Evolutionary conservation across 805 yeast species (phyloP), one percentile per base, ranked within the genome.

Genomic region (Wickerhamiella domercqiae): DNA sequence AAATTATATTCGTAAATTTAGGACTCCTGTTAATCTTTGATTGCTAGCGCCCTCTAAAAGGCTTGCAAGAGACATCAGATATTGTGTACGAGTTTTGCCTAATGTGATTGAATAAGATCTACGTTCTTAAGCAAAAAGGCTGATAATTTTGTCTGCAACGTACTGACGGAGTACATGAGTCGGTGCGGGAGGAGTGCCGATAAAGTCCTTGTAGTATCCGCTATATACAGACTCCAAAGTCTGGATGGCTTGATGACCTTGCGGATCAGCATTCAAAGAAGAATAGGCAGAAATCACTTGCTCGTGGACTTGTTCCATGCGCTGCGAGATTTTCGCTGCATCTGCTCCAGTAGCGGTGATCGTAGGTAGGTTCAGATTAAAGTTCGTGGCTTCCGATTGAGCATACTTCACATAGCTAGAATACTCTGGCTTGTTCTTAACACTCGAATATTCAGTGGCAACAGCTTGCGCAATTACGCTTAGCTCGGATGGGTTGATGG

Each of bases 341-440:
- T 20, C 11, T 13, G 11, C 16, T 21, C 47, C 49, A 16, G 41
- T 29, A 17, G 38, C 36, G 6, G 36, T 30, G 5, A 43, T 36
- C 9, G 9, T 13, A 24, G 26, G 9, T 11, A 45, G 47, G 31
- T 36, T 42, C 19, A 20, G 29, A 14, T 39, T 43, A 20, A 35
- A 35, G 39, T 45, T 46, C 39, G 39, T 39, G n/a, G 35, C 44
- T 19, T 46, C 46, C 4, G 45, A 36, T 36, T 35, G 29, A 14
- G 41, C 33, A 16, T 30, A 30, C n/a, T 7, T 18, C 21, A 30
- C 33, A 15, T 30, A 30, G n/a, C 16, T 30, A 21, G 33, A 21
- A 17, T 30, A 30, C 20, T 18, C 33, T 15, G 11, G 11, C n/a
- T 17, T 15, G 7, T 30, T 30, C 21, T 30, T 18, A 20, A 30